Conservation (phyloP, 495 filamentous ascomycete genomes). For the Filosporella fistucella region DNA sequence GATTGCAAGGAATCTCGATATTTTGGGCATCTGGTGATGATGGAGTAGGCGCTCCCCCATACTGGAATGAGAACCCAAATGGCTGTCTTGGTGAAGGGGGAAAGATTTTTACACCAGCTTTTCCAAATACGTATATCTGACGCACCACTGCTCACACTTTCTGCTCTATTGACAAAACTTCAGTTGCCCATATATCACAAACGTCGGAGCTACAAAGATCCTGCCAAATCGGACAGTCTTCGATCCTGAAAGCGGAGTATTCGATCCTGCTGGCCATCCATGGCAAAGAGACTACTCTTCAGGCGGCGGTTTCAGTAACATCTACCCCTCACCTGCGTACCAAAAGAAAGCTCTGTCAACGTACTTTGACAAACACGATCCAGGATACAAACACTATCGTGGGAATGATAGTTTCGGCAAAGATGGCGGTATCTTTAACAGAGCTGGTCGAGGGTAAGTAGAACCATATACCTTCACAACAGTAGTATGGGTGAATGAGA, state of each 20-base stretch:
- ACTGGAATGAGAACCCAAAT: slow-evolving; percentile 14
- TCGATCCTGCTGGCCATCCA: slow-evolving; percentile 16
- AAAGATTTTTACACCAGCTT: slow-evolving; percentile 13
- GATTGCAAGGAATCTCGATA: slow-evolving; percentile 33
- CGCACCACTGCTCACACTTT: slow-evolving; percentile 23
- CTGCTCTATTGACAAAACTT: slow-evolving; percentile 32
- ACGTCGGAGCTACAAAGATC: slow-evolving; percentile 34
- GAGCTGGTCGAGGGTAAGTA: slow-evolving; percentile 20
- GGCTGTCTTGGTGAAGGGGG: slow-evolving; percentile 13
- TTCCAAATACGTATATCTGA: slow-evolving; percentile 11
- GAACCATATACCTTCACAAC: no score
- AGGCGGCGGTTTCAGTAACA: slow-evolving; percentile 67
- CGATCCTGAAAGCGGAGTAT: slow-evolving; percentile 29
- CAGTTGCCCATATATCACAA: slow-evolving; percentile 37
- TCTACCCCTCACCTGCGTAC: slow-evolving; percentile 54
- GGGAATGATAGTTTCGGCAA: slow-evolving; percentile 53
- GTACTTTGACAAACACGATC: slow-evolving; percentile 45
- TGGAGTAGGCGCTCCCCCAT: slow-evolving; percentile 30
- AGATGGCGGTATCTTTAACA: slow-evolving; percentile 41
- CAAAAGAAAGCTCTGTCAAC: slow-evolving; percentile 46
- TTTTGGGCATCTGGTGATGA: slow-evolving; percentile 35
- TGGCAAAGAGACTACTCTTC: slow-evolving; percentile 27
- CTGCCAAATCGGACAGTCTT: slow-evolving; percentile 17
- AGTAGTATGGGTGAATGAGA: background rate
- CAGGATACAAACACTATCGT: slow-evolving; percentile 28